These are phyloP conservation scores for Alternaria tenuissima DNA, from an alignment of 2,329 filamentous ascomycete species.

Conservation along the genomic window DNA sequence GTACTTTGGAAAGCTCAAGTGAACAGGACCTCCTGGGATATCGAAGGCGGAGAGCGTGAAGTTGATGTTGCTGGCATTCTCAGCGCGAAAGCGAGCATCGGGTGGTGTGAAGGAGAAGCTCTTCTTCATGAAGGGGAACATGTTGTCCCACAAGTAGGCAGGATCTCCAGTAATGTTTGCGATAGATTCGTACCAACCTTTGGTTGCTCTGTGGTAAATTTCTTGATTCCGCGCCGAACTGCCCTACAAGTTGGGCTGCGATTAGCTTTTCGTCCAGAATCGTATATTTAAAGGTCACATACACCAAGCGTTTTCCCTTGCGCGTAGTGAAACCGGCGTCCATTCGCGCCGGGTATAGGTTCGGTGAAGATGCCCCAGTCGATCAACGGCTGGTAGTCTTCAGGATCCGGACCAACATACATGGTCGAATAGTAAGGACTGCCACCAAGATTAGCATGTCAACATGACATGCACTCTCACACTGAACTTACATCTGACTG, in stretches of 20 bases:
- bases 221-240: conserved; percentile 37
- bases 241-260: not conserved
- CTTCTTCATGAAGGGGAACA: conserved; percentile 38
- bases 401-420: conserved; percentile 17
- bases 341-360: conserved; percentile 25
- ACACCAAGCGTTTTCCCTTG: conserved; percentile 39
- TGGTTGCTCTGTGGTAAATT: conserved; percentile 30
- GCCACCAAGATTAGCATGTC: not conserved
- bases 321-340: conserved; percentile 32
- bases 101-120: conserved; percentile 39
- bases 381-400: conserved; percentile 37
- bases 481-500: conserved; percentile 25
- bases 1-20: conserved; percentile 20
- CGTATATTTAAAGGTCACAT: not conserved
- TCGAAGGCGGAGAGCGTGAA: conserved; percentile 16
- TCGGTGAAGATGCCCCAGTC: conserved; percentile 39
- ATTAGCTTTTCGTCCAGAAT: not conserved
- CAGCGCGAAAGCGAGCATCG: conserved; percentile 13
- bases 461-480: not conserved
- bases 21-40: conserved; percentile 12
- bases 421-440: conserved; percentile 23
- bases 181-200: conserved; percentile 16
- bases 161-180: conserved; percentile 35
- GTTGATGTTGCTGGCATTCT: conserved; percentile 11
- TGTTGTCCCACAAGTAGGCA: conserved; percentile 34